These are phyloP conservation scores for Phaeotremella skinneri DNA, from an alignment of 768 basidiomycete species.

Conservation along the genomic window DNA sequence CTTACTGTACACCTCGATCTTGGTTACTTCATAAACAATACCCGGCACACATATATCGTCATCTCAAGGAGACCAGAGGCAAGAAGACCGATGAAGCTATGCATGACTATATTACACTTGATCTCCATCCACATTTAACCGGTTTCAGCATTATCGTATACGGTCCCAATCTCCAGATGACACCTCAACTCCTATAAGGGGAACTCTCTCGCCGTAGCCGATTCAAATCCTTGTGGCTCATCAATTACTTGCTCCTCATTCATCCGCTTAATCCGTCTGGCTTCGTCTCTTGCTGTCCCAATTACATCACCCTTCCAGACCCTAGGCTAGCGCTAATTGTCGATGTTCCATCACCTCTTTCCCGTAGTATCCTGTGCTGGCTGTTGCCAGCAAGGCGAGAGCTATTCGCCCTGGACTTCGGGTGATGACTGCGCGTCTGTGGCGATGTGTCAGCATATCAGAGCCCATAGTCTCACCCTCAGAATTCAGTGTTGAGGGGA, in stretches of 20 bases:
- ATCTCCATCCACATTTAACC: too few relatives aligned
- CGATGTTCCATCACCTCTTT: slow-evolving; percentile 17
- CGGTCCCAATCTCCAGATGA: too few relatives aligned
- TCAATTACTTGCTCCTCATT: too few relatives aligned
- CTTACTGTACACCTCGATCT: too few relatives aligned
- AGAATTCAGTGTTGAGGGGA: neutral
- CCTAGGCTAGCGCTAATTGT: neutral
- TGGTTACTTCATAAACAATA: neutral
- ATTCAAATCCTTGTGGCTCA: too few relatives aligned
- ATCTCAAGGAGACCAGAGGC: too few relatives aligned
- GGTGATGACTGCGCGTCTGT: slow-evolving; percentile 30
- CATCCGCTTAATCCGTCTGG: too few relatives aligned
- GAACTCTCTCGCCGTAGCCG: too few relatives aligned
- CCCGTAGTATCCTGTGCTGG: slow-evolving; percentile 32
- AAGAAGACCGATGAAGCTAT: neutral
- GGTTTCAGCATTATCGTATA: too few relatives aligned
- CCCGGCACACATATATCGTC: slow-evolving; percentile 6
- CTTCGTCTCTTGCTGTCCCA: too few relatives aligned
- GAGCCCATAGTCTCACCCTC: neutral
- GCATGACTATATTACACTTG: neutral
- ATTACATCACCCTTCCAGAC: too few relatives aligned
- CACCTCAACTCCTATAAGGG: too few relatives aligned
- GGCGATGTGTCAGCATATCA: neutral
- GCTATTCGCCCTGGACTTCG: slow-evolving; percentile 20
- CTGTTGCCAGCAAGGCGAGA: slow-evolving; percentile 23